Evolutionary conservation across 495 filamentous ascomycete species (phyloP).

Genomic region (Xylaria bambusicola): DNA sequence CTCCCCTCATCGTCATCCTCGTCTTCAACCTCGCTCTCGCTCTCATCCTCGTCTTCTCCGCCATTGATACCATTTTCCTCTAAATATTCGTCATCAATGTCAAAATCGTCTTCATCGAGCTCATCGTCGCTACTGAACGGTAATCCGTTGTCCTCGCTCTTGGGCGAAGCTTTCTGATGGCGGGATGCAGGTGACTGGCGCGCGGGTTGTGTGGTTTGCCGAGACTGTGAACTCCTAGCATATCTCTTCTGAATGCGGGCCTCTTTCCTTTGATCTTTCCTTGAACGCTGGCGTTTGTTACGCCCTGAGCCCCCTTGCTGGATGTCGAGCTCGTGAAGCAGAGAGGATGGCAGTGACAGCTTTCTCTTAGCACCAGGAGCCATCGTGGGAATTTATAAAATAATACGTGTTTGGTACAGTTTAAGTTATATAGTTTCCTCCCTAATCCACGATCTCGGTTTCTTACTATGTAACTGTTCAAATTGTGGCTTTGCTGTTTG

Average conservation of each 20-base stretch:
- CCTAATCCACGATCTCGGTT: too few species aligned
- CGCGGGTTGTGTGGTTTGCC: constrained; percentile 18
- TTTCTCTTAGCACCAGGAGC: constrained; percentile 23
- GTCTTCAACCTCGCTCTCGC: constrained; percentile 23
- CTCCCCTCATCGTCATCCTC: constrained; percentile 38
- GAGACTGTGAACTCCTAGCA: constrained; percentile 22
- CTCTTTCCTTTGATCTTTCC: constrained; percentile 55
- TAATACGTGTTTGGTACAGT: too few species aligned
- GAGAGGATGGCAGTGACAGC: constrained; percentile 27
- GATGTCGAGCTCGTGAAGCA: constrained; percentile 32
- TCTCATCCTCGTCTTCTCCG: constrained; percentile 30
- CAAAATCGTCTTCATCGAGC: constrained; percentile 25
- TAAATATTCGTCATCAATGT: constrained; percentile 31
- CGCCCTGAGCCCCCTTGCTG: constrained; percentile 20
- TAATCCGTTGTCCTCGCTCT: constrained; percentile 24
- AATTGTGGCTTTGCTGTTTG: too few species aligned
- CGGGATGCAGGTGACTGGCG: background rate
- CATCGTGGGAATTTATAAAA: constrained; percentile 9
- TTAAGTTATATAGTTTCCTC: too few species aligned
- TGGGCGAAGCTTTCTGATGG: background rate
- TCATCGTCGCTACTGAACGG: constrained; percentile 25
- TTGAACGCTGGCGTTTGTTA: constrained; percentile 31
- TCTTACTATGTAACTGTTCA: too few species aligned
- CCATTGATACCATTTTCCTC: constrained; percentile 25
- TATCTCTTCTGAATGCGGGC: constrained; percentile 46